Percentiles rank a stretch among this genome's conserved stretches.
Conservation (phyloP, 306 rosid species). For the Oxytropis ochrocephala region DNA sequence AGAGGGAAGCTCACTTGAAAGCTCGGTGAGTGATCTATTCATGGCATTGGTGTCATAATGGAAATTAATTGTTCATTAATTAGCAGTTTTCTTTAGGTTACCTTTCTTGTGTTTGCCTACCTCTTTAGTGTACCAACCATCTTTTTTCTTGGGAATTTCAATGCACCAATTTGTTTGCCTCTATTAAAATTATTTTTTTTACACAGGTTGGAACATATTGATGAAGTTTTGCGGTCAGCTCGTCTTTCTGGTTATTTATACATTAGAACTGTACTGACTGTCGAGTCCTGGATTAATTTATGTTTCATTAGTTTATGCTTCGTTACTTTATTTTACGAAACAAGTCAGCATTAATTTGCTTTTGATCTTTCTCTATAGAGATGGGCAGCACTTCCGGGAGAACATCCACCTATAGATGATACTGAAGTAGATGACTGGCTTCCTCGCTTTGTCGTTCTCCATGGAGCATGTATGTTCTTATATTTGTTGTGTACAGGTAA, state of each 20-base stretch:
- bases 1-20: conserved; percentile 85
- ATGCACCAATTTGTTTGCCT: neutral
- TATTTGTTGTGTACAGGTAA: conserved; percentile 76
- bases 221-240: conserved; percentile 91
- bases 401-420: conserved; percentile 89
- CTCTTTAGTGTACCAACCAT: neutral
- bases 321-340: neutral
- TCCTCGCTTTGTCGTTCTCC: conserved; percentile 93
- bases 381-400: conserved; percentile 92
- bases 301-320: neutral
- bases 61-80: neutral
- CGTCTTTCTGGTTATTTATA: conserved; percentile 79
- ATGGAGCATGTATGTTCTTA: conserved; percentile 76
- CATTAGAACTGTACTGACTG: conserved; percentile 74
- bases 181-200: conserved; percentile 7
- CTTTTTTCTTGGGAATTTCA: neutral
- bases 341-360: conserved; percentile 13
- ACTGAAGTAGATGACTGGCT: conserved; percentile 90
- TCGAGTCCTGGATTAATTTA: neutral
- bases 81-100: neutral
- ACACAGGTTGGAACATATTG: conserved; percentile 82
- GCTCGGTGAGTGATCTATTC: conserved; percentile 70
- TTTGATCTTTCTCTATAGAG: conserved; percentile 39
- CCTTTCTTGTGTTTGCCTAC: neutral
- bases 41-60: neutral